phyloP scores from a whole-genome alignment of 1,284 basidiomycete species.

The Meira nashicola region DNA sequence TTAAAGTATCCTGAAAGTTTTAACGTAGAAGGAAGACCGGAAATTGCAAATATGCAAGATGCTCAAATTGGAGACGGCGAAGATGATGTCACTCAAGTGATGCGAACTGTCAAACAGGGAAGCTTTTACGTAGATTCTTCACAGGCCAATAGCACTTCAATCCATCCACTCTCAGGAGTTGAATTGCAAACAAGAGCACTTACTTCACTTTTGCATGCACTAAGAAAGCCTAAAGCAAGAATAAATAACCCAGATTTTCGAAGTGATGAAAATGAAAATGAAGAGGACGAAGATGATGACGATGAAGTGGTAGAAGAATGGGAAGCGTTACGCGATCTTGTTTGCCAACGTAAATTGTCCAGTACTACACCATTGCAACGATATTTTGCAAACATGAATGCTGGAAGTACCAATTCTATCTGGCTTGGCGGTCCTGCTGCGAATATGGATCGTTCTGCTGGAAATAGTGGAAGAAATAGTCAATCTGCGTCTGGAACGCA shows the following conservation, averaged over 20 bases:
- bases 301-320: constrained; percentile 33
- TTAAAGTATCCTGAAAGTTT: background rate
- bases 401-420: background rate
- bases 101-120: background rate
- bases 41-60: background rate
- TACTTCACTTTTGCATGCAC: constrained; percentile 5
- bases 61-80: background rate
- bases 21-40: background rate
- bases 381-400: background rate
- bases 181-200: constrained; percentile 11
- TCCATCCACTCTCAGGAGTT: constrained; percentile 11
- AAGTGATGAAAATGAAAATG: background rate
- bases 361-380: background rate
- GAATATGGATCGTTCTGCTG: too few relatives aligned
- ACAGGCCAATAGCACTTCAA: background rate
- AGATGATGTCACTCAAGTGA: too few relatives aligned
- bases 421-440: too few relatives aligned
- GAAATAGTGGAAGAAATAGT: background rate
- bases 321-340: constrained; percentile 42
- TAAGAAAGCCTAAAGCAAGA: constrained; percentile 7
- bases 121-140: constrained; percentile 13
- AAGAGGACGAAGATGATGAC: constrained; percentile 12
- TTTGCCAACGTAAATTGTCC: constrained; percentile 13
- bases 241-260: background rate
- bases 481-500: background rate